phyloP scores from a whole-genome alignment of 164 flowering plant genomes.

The Malania oleifera region DNA sequence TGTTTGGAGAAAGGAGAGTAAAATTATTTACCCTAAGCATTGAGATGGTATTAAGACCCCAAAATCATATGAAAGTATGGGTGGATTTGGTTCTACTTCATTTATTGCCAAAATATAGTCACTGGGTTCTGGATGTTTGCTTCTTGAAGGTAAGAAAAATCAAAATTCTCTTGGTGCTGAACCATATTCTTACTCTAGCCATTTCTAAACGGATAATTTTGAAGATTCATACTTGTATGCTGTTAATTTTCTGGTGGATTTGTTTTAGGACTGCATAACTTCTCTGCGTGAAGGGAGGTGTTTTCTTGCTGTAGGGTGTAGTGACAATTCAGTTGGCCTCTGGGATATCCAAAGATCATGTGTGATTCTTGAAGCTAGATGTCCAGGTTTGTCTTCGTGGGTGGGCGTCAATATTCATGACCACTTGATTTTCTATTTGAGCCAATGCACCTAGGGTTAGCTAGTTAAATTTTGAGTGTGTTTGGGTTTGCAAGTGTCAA shows the following conservation, averaged over 20 bases:
- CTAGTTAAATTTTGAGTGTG: no score
- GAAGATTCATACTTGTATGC: background rate
- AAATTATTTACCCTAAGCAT: conserved; percentile 46
- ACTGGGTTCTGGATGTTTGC: conserved; percentile 85
- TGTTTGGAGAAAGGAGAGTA: conserved; percentile 78
- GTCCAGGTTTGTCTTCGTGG: conserved; percentile 53
- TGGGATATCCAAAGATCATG: conserved; percentile 53
- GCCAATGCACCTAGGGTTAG: background rate
- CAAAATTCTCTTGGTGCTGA: background rate
- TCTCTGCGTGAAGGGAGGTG: conserved; percentile 19
- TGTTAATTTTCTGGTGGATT: conserved; percentile 12
- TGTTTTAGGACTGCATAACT: conserved; percentile 25
- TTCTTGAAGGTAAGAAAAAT: conserved; percentile 57
- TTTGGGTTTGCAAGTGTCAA: no score
- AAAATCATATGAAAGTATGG: conserved; percentile 7
- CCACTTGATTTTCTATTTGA: background rate
- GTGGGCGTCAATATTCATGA: background rate
- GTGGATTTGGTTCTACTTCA: conserved; percentile 32
- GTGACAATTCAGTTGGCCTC: conserved; percentile 65
- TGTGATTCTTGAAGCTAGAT: conserved; percentile 47
- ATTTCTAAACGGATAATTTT: background rate
- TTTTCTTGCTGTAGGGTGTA: conserved; percentile 78
- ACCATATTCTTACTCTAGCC: background rate
- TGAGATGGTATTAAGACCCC: conserved; percentile 10
- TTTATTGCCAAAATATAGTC: conserved; percentile 55